A percentile compares a stretch with the other conserved stretches of the same genome.
These are phyloP conservation scores for Pogostemon cablin DNA, from an alignment of 257 asterid species.

Conservation along the genomic window DNA sequence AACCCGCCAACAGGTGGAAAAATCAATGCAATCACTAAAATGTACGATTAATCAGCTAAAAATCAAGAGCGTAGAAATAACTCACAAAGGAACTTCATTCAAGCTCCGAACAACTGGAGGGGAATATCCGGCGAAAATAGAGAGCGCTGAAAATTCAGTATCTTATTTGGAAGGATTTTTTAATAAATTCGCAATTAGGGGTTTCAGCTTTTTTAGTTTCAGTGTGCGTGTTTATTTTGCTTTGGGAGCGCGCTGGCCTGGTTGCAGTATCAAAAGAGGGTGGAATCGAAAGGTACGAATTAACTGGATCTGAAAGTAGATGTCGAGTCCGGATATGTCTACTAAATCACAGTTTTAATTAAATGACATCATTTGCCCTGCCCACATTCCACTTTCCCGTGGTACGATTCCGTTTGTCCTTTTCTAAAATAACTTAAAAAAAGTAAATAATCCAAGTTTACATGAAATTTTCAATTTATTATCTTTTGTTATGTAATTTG, in stretches of 20 bases:
- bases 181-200: conserved; percentile 16
- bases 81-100: conserved; percentile 37
- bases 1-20: conserved; percentile 1
- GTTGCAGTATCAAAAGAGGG: conserved; percentile 31
- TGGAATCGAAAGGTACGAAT: conserved; percentile 53
- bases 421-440: neutral
- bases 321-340: conserved; percentile 48
- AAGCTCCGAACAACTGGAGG: conserved; percentile 32
- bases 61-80: conserved; percentile 19
- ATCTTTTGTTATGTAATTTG: no score
- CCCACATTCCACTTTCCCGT: neutral
- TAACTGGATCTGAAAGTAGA: conserved; percentile 32
- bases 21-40: conserved; percentile 3
- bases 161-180: neutral
- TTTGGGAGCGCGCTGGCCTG: conserved; percentile 55
- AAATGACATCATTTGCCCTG: conserved; percentile 31
- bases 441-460: no score
- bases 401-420: neutral
- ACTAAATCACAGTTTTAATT: neutral
- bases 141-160: neutral
- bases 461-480: no score
- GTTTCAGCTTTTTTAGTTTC: conserved; percentile 32
- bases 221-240: conserved; percentile 30
- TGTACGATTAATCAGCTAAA: conserved; percentile 21
- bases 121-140: conserved; percentile 32